Base-by-base conservation (phyloP, 805 yeast species). In the Lachancea quebecensis region DNA sequence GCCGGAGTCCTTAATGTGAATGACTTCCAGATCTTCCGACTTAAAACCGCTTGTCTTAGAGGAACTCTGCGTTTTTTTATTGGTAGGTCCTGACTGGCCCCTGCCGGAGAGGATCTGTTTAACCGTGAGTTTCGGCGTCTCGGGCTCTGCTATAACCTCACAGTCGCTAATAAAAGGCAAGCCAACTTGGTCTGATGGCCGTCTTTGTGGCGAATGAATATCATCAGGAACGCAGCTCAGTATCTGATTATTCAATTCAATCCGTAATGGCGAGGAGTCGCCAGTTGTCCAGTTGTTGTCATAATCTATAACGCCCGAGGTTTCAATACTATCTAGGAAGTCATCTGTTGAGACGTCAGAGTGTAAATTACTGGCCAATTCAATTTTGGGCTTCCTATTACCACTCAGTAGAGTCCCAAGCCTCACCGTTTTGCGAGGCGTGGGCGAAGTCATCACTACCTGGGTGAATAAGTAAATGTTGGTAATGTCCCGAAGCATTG, bases 21-120 rank as follows among this genome's bases (percentile, higher is more conserved):
- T 30, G 10, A 32, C 42, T 30, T 42, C 42, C 17, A 42, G 14
- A 14, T 41, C 42, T n/a, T 17, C 33, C 17, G 29, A 12, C 9
- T 14, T 11, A 11, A 4, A 32, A 27, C 15, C 32, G 28, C 14
- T n/a, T 2, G 16, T 30, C 33, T 30, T 21, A 7, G 27, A n/a
- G 7, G 25, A 21, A 21, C 6, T 4, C 25, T 21, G 25, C 7
- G 25, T 21, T 21, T 15, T 39, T 39, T 21, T 39, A 3, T 35
- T 35, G n/a, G 3, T 27, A 18, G 30, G 18, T 10, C 21, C 31
- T 9, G 42, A 5, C 18, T 29, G 34, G 10, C 12, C 14, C 16
- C 35, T 46, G 15, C 49, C 49, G 10, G 47, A 46, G 6, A 48
- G 45, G 10, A 48, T 16, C n/a, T 48, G 32, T 30, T 42, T 48